These are phyloP conservation scores for Penicillium rolfsii DNA, from an alignment of 2,329 filamentous ascomycete genomes.

Conservation along the genomic window DNA sequence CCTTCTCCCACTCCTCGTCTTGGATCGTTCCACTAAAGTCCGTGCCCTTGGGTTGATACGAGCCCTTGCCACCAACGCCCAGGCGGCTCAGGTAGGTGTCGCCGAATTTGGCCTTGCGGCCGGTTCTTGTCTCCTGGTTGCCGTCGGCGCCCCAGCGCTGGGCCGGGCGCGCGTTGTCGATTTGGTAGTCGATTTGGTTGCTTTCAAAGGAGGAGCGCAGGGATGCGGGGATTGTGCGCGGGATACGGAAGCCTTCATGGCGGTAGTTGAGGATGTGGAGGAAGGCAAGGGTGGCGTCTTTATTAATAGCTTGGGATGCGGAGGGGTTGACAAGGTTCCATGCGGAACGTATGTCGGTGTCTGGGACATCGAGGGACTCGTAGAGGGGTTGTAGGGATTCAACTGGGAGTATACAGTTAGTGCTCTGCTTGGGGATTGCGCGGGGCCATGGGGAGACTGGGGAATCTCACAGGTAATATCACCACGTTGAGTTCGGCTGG, in stretches of 20 bases:
- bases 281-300: conserved; percentile 92
- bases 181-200: conserved; percentile 93
- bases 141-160: conserved; percentile 79
- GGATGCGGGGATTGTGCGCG: conserved; percentile 87
- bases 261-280: conserved; percentile 95
- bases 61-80: conserved; percentile 73
- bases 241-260: conserved; percentile 93
- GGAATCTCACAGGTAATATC: conserved; percentile 71
- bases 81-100: conserved; percentile 93
- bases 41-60: conserved; percentile 80
- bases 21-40: conserved; percentile 85
- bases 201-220: conserved; percentile 89
- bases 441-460: not conserved
- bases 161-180: conserved; percentile 67
- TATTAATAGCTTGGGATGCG: conserved; percentile 79
- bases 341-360: conserved; percentile 81
- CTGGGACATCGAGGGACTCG: conserved; percentile 66
- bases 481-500: conserved; percentile 84
- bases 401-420: conserved; percentile 56
- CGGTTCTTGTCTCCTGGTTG: conserved; percentile 79
- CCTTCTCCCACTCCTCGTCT: conserved; percentile 95
- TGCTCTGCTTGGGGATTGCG: not conserved
- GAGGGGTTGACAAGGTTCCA: conserved; percentile 98
- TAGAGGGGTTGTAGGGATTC: conserved; percentile 80
- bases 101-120: conserved; percentile 94